Percentiles rank a stretch among this genome's conserved stretches.
These are phyloP conservation scores for Maudiozyma turicensis DNA, from an alignment of 805 yeast species.

Conservation along the genomic window DNA sequence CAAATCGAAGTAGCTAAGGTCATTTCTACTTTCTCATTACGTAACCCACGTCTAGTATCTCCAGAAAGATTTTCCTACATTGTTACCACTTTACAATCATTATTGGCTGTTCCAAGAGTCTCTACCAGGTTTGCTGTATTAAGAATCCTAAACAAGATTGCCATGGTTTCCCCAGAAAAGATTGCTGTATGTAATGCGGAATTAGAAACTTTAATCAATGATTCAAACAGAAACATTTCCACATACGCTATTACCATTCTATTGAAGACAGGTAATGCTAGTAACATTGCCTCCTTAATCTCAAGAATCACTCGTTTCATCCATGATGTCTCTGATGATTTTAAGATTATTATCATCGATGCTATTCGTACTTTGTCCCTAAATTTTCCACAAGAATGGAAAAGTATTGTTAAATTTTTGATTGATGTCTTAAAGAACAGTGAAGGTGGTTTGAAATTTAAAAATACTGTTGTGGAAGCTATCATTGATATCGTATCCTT, in stretches of 20 bases:
- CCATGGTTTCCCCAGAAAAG: conserved; percentile 71
- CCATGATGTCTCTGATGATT: conserved; percentile 92
- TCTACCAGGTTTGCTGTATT: conserved; percentile 90
- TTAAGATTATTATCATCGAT: conserved; percentile 87
- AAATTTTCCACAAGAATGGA: conserved; percentile 87
- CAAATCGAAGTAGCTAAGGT: conserved; percentile 83
- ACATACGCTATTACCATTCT: conserved; percentile 95
- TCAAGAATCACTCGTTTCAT: conserved; percentile 78
- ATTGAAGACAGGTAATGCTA: conserved; percentile 88
- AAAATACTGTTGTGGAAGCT: conserved; percentile 84
- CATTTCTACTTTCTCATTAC: conserved; percentile 36
- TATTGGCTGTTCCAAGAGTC: conserved; percentile 79
- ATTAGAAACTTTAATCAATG: conserved; percentile 78
- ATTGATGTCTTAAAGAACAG: conserved; percentile 71
- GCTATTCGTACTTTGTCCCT: conserved; percentile 87
- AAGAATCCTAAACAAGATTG: conserved; percentile 75
- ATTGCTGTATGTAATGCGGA: conserved; percentile 73
- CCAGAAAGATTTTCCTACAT: conserved; percentile 63
- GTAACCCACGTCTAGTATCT: conserved; percentile 44
- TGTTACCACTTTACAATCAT: conserved; percentile 60
- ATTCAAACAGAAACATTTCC: conserved; percentile 82
- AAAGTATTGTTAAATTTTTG: conserved; percentile 69
- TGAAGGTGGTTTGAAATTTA: conserved; percentile 82
- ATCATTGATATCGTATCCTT: conserved; percentile 83
- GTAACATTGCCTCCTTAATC: conserved; percentile 80